Evolutionary conservation across 805 yeast genomes (phyloP), one percentile per base, ranked within the genome.

Genomic region (Nematodospora valgi): DNA sequence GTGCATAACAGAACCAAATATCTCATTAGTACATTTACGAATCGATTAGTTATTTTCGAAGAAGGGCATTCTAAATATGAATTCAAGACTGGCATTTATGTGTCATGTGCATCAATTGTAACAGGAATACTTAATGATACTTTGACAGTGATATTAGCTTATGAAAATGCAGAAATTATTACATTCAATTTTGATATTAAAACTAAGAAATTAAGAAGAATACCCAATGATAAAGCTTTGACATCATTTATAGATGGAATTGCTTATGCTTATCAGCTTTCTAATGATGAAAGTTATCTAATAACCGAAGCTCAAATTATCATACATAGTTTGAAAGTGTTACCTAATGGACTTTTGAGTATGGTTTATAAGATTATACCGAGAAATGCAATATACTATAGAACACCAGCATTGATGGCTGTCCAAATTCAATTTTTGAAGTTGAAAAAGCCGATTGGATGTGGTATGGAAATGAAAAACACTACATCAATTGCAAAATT

Each of bases 241-340:
- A 32, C 41, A 8, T 39, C 43, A 5, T 52, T 56, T 36, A 47
- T 55, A 6, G 35, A 38, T 10, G 55, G 43, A 27, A 35, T 41
- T 12, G 38, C 59, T 14, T 45, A 49, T 35, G 48, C 49, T 6
- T 54, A 38, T 35, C 59, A 53, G 32, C 26, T 55, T 15, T 16
- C 19, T 14, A 30, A 25, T 4, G 35, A 32, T 21, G 18, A 11
- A 4, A 11, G 40, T 29, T 47, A 44, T 20, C 50, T 48, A 5
- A 39, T 41, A 3, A 38, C 48, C 5, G 66, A 55, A 23, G 67
- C 65, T 2, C 44, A 46, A 17, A 49, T 60, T 17, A 41, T 55
- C 7, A 52, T 49, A 23, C 56, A 50, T 25, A 63, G 59, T 3
- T 45, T 45, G 13, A 46, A 45, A 9, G 28, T 48, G 14, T 39